Evolutionary conservation across 495 filamentous ascomycete genomes (phyloP).

Genomic region (Aspergillus kassunensis): DNA sequence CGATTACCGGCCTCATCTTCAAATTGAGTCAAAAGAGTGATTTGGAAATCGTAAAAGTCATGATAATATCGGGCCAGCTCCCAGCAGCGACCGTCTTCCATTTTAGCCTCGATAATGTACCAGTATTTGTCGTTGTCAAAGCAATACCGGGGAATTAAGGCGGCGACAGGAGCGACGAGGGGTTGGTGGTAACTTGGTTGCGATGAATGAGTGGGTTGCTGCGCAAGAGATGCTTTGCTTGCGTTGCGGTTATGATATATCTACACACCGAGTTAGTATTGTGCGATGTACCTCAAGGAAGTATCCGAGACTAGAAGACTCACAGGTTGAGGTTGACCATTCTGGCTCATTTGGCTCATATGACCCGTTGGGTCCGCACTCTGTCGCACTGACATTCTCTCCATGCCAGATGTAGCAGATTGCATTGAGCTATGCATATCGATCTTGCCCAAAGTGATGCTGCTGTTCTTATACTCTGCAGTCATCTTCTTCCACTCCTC

Average conservation of each 20-base stretch:
- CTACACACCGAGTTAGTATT: conserved; percentile 18
- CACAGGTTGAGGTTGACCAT: conserved; percentile 47
- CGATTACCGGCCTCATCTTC: conserved; percentile 86
- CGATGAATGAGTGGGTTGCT: conserved; percentile 25
- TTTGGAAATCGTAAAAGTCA: conserved; percentile 99
- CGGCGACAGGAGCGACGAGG: conserved; percentile 60
- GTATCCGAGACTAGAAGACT: conserved; percentile 20
- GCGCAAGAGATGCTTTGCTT: conserved; percentile 38
- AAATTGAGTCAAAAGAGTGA: conserved; percentile 88
- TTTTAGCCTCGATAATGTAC: conserved; percentile 89
- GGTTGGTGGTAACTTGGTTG: conserved; percentile 31
- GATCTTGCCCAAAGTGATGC: conserved; percentile 90
- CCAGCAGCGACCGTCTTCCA: conserved; percentile 91
- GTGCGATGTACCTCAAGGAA: background rate
- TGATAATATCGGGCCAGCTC: conserved; percentile 91
- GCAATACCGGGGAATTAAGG: conserved; percentile 87
- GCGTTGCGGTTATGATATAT: conserved; percentile 46
- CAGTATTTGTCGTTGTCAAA: conserved; percentile 98
- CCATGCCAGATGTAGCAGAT: conserved; percentile 65
- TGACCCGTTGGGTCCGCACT: conserved; percentile 36
- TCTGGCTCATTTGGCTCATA: conserved; percentile 44
- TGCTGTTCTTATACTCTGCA: conserved; percentile 97
- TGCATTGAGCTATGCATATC: conserved; percentile 51
- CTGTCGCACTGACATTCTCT: conserved; percentile 67
- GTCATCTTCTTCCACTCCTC: conserved; percentile 99